These are phyloP conservation scores for Blakeslea trispora DNA, from an alignment of 371 early-diverging fungal genomes.

Conservation along the genomic window DNA sequence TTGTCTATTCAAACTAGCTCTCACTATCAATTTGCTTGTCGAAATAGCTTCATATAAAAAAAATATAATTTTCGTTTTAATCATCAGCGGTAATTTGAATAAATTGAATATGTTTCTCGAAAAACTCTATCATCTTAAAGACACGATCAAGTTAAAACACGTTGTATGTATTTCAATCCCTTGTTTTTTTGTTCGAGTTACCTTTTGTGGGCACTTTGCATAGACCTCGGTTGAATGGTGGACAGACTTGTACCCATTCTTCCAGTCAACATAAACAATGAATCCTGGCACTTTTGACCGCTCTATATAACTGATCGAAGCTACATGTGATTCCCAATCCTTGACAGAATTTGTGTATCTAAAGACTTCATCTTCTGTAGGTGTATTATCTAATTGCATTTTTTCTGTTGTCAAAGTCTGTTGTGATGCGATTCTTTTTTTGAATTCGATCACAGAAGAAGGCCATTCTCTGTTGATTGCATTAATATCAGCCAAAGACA, in stretches of 20 bases:
- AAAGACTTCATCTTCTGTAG: neutral
- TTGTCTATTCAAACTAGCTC: too few relatives aligned
- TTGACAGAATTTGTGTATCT: slow-evolving; percentile 7
- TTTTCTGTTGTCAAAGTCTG: neutral
- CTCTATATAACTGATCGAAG: slow-evolving; percentile 17
- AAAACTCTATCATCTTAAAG: slow-evolving; percentile 15
- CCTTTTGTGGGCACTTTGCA: slow-evolving; percentile 29
- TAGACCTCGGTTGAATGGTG: slow-evolving; percentile 29
- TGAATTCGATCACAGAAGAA: slow-evolving; percentile 8
- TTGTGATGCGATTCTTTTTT: neutral
- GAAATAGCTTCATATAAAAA: too few relatives aligned
- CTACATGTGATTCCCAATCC: slow-evolving; percentile 23
- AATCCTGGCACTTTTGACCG: slow-evolving; percentile 15
- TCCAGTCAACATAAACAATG: slow-evolving; percentile 26
- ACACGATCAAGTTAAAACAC: neutral
- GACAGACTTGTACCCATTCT: slow-evolving; percentile 21
- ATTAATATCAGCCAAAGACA: neutral
- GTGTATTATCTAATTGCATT: neutral
- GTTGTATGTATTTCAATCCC: too few relatives aligned
- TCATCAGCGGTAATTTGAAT: neutral
- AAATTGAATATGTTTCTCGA: slow-evolving; percentile 7
- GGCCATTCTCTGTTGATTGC: slow-evolving; percentile 22
- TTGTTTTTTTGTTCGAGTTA: neutral
- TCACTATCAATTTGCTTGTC: neutral
- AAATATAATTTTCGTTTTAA: neutral